Evolutionary conservation across 768 basidiomycete species (phyloP).

Genomic region (Suillus spraguei): DNA sequence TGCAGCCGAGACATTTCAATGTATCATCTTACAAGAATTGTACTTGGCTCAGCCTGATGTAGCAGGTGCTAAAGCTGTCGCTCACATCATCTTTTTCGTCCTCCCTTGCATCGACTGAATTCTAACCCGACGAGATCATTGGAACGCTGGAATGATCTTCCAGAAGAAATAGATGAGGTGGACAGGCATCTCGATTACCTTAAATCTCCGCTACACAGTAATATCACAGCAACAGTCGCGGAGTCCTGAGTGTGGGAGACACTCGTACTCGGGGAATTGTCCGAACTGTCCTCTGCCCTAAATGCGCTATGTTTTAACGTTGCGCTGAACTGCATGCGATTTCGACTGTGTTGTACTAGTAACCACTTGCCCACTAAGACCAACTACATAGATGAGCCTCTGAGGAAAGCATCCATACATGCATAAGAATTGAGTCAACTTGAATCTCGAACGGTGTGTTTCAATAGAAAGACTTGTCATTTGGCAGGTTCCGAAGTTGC

Average conservation of each 20-base stretch:
- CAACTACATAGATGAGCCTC: too few relatives aligned
- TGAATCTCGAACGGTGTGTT: too few relatives aligned
- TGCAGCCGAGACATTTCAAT: background rate
- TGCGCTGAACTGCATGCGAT: background rate
- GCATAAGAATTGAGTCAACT: too few relatives aligned
- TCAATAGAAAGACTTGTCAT: too few relatives aligned
- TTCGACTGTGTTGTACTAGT: too few relatives aligned
- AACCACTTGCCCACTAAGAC: too few relatives aligned
- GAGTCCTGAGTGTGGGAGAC: background rate
- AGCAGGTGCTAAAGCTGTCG: background rate
- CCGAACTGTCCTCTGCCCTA: background rate
- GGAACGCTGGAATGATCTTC: background rate
- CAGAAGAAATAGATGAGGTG: background rate
- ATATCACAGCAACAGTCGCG: too few relatives aligned
- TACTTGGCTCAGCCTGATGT: background rate
- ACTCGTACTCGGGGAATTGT: background rate
- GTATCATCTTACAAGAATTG: background rate
- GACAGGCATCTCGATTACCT: background rate
- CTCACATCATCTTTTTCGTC: background rate
- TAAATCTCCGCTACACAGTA: too few relatives aligned
- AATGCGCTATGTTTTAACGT: background rate
- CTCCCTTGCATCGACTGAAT: background rate
- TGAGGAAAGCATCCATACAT: too few relatives aligned
- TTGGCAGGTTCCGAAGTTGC: too few relatives aligned
- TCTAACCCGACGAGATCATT: background rate